These are phyloP conservation scores for Acer yangbiense DNA, from an alignment of 345 rosid genomes.

Conservation along the genomic window DNA sequence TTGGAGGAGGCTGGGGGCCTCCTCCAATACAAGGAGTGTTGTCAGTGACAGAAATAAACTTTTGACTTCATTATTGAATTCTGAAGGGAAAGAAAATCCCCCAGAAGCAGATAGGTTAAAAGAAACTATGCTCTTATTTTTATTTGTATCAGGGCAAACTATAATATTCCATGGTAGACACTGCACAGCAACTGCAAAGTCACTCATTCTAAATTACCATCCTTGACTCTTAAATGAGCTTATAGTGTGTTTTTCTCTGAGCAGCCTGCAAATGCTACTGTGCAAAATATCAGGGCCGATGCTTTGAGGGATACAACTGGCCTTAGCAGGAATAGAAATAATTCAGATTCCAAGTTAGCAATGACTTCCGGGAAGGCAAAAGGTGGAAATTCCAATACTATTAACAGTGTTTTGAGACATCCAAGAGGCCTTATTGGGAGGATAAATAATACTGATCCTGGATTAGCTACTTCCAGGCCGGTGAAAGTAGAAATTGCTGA, in stretches of 20 bases:
- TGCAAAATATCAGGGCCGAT: slow-evolving; percentile 14
- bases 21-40: not conserved
- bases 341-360: not conserved
- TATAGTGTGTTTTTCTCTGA: slow-evolving; percentile 22
- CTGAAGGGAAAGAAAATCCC: slow-evolving; percentile 24
- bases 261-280: slow-evolving; percentile 34
- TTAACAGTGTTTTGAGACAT: not conserved
- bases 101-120: slow-evolving; percentile 28
- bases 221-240: slow-evolving; percentile 9
- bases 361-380: not conserved
- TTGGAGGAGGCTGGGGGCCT: too few relatives aligned
- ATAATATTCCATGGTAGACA: not conserved
- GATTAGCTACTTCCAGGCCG: slow-evolving; percentile 9
- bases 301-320: slow-evolving; percentile 13
- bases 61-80: slow-evolving; percentile 20
- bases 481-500: slow-evolving; percentile 20
- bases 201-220: slow-evolving; percentile 1
- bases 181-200: not conserved
- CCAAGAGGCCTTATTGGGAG: slow-evolving; percentile 10
- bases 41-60: slow-evolving; percentile 18
- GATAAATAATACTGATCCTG: slow-evolving; percentile 18
- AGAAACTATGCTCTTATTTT: slow-evolving; percentile 4
- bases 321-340: not conserved
- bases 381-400: slow-evolving; percentile 12
- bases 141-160: not conserved